Conservation (phyloP, 768 basidiomycete genomes). For the Mycena haematopus region DNA sequence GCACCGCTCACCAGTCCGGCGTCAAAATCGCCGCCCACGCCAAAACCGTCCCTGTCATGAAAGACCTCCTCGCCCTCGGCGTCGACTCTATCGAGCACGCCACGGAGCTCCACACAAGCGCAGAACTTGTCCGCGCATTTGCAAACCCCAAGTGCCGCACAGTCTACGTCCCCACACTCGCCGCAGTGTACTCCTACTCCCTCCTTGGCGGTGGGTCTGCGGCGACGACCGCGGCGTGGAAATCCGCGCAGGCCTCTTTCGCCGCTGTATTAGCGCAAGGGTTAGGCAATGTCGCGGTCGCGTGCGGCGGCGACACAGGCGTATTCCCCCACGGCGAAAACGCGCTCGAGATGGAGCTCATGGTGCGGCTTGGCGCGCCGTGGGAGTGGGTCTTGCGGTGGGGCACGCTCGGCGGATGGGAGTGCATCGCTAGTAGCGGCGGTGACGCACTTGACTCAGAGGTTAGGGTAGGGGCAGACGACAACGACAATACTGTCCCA, state of each 20-base stretch:
- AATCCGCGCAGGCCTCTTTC: slow-evolving; percentile 48
- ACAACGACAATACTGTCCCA: slow-evolving; percentile 55
- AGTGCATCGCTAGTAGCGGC: slow-evolving; percentile 53
- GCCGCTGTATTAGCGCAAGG: slow-evolving; percentile 48
- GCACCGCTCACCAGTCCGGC: slow-evolving; percentile 55
- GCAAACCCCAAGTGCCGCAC: slow-evolving; percentile 36
- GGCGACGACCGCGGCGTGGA: slow-evolving; percentile 45
- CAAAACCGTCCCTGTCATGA: slow-evolving; percentile 39
- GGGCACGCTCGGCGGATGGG: slow-evolving; percentile 67
- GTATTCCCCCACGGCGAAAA: slow-evolving; percentile 68
- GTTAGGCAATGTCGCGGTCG: slow-evolving; percentile 50
- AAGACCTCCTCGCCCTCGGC: slow-evolving; percentile 44
- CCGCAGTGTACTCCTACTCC: slow-evolving; percentile 47
- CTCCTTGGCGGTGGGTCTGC: slow-evolving; percentile 25
- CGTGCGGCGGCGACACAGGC: slow-evolving; percentile 71
- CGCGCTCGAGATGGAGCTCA: slow-evolving; percentile 63
- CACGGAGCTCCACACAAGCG: slow-evolving; percentile 36
- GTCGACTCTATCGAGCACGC: slow-evolving; percentile 70
- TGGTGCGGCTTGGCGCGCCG: slow-evolving; percentile 61
- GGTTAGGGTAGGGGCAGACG: background rate
- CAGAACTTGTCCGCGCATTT: slow-evolving; percentile 36
- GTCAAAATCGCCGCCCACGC: slow-evolving; percentile 68
- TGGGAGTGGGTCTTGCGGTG: slow-evolving; percentile 61
- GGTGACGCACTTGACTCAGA: slow-evolving; percentile 32
- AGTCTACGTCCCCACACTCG: slow-evolving; percentile 66